A percentile compares a stretch with the other conserved stretches of the same genome.
Evolutionary conservation across 805 yeast genomes (phyloP).

Genomic region (Candida broadrunensis): DNA sequence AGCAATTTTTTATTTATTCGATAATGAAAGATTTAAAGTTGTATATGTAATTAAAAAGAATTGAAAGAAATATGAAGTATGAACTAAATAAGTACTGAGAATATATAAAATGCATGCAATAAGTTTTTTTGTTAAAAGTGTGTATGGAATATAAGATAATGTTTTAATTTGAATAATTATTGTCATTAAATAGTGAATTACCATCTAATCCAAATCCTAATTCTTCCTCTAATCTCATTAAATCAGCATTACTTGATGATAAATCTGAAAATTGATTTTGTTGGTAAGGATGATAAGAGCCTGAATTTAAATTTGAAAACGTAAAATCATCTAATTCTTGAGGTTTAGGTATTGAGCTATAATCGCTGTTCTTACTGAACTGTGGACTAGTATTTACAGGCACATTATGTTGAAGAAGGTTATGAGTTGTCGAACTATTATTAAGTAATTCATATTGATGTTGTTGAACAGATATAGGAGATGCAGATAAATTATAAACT

Average conservation of each 20-base stretch:
- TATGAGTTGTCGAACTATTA: conserved; percentile 13
- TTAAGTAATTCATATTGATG: conserved; percentile 2
- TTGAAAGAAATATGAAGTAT: too few relatives aligned
- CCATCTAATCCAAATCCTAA: conserved; percentile 46
- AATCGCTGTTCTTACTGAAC: conserved; percentile 20
- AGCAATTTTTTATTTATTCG: too few relatives aligned
- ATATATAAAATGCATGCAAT: too few relatives aligned
- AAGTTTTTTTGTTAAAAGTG: too few relatives aligned
- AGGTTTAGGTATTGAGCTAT: conserved; percentile 40
- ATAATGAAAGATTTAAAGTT: too few relatives aligned
- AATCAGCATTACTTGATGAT: conserved; percentile 20
- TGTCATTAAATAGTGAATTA: conserved; percentile 2
- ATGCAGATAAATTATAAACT: conserved; percentile 14
- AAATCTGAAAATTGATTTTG: conserved; percentile 6
- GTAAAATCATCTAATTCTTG: conserved; percentile 41
- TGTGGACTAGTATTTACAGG: conserved; percentile 4
- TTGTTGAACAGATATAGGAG: conserved; percentile 11
- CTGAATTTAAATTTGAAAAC: conserved; percentile 10
- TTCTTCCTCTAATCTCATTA: conserved; percentile 41
- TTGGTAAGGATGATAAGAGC: conserved; percentile 4
- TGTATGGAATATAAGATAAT: too few relatives aligned
- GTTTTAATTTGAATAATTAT: too few relatives aligned
- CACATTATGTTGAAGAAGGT: not conserved
- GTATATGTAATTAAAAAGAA: too few relatives aligned
- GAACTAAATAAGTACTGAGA: too few relatives aligned